Evolutionary conservation across 2,329 filamentous ascomycete genomes (phyloP).

Genomic region (Fusarium domesticum): DNA sequence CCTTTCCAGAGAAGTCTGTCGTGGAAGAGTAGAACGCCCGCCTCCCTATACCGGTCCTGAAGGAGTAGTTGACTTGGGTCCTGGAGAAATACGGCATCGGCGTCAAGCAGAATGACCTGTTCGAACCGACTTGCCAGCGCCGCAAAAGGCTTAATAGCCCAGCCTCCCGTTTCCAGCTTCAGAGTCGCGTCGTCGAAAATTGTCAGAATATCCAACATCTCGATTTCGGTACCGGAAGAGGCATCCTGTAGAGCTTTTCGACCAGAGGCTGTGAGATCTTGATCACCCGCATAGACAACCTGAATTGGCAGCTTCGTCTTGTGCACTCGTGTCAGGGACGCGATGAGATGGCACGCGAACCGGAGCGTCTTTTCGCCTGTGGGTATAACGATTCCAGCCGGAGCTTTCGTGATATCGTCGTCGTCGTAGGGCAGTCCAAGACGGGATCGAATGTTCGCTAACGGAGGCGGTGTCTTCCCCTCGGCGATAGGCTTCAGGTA

Average conservation of each 20-base stretch:
- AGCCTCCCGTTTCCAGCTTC: constrained; percentile 32
- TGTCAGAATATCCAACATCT: constrained; percentile 33
- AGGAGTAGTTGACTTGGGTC: constrained; percentile 33
- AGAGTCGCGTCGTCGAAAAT: constrained; percentile 35
- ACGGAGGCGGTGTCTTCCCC: constrained; percentile 9
- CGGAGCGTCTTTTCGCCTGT: constrained; percentile 32
- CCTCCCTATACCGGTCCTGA: constrained; percentile 31
- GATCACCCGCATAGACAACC: constrained; percentile 37
- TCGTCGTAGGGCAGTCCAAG: constrained; percentile 6
- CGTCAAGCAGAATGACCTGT: constrained; percentile 39
- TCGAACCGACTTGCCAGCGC: constrained; percentile 36
- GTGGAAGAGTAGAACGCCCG: constrained; percentile 40
- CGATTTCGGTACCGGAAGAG: constrained; percentile 16
- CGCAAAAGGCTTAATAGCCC: constrained; percentile 44
- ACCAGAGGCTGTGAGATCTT: constrained; percentile 27
- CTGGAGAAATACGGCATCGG: constrained; percentile 40
- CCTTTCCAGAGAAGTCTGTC: constrained; percentile 41
- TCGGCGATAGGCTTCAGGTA: constrained; percentile 19
- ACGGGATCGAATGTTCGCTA: constrained; percentile 11
- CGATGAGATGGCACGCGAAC: constrained; percentile 36
- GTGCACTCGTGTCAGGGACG: constrained; percentile 31
- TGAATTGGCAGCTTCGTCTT: constrained; percentile 35
- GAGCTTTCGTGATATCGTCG: constrained; percentile 5
- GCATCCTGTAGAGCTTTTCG: constrained; percentile 26
- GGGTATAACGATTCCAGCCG: constrained; percentile 37